Evolutionary conservation across 1,139 yeast species (phyloP).

Genomic region (Sugiyamaella neomexicana): DNA sequence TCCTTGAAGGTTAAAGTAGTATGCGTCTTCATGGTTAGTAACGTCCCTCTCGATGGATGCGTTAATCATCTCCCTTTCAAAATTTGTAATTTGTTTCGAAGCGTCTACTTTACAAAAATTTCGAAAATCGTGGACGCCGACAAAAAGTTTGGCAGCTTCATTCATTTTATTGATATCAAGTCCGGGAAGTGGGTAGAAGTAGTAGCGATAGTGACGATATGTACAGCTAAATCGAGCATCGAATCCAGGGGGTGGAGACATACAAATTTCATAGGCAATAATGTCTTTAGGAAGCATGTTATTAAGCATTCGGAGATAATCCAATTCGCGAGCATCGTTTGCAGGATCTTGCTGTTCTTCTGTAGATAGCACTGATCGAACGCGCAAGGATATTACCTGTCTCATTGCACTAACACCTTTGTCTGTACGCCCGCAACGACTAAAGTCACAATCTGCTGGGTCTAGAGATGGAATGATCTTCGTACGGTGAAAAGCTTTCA

Average conservation of each 20-base stretch:
- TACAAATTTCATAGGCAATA: slow-evolving; percentile 74
- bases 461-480: slow-evolving; percentile 66
- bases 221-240: slow-evolving; percentile 92
- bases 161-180: slow-evolving; percentile 68
- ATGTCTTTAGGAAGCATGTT: slow-evolving; percentile 79
- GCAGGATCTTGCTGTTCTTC: slow-evolving; percentile 58
- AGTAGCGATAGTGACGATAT: slow-evolving; percentile 80
- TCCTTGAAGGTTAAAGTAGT: slow-evolving; percentile 78
- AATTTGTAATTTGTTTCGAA: slow-evolving; percentile 84
- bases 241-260: slow-evolving; percentile 78
- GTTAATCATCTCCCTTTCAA: slow-evolving; percentile 52
- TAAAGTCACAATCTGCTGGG: slow-evolving; percentile 60
- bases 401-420: slow-evolving; percentile 96
- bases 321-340: slow-evolving; percentile 67
- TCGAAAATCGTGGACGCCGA: slow-evolving; percentile 86
- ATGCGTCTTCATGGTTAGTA: slow-evolving; percentile 35
- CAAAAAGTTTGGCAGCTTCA: slow-evolving; percentile 61
- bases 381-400: slow-evolving; percentile 80
- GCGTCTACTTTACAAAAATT: slow-evolving; percentile 95
- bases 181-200: slow-evolving; percentile 54
- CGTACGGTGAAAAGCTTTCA: slow-evolving; percentile 69
- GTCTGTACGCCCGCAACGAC: slow-evolving; percentile 96
- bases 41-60: slow-evolving; percentile 30
- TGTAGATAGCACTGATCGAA: slow-evolving; percentile 63
- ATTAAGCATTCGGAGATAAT: slow-evolving; percentile 73